Base-by-base conservation (phyloP, 805 yeast genomes). In the Suhomyces emberorum region DNA sequence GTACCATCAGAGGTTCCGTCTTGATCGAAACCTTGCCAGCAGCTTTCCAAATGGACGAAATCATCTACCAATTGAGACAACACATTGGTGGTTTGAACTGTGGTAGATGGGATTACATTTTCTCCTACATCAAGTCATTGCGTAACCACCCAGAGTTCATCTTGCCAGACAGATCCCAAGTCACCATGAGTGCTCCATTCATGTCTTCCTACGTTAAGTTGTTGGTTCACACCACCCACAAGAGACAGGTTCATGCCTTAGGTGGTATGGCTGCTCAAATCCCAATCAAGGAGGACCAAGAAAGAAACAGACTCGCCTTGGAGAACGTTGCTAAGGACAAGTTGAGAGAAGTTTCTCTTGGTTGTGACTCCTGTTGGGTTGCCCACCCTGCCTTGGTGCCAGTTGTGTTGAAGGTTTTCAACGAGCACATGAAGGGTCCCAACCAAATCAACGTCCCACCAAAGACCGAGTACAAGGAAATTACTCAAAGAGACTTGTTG, bases 241-340 rank as follows among this genome's bases (percentile, higher is more conserved):
- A 76, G 51, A 74, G 91, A 65, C 83, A 81, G 44, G 91, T 83
- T 28, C 89, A 83, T 55, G 91, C 91, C 14, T 81, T 84, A 79
- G 93, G 95, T 50, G 95, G 95, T 49, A 84, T 84, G 95, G 91
- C 93, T 46, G 91, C 91, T 4, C 85, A 83, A 48, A 82, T 84
- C 50, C 91, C 93, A 45, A 83, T 83, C 63, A 83, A 83, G 59
- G 70, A 76, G 46, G 88, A 84, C 52, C 66, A 72, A 22, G 75
- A 66, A 41, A 76, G 79, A 43, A 83, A 84, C 63, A 68, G 69
- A 31, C 63, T 67, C 32, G 91, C 89, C 7, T 74, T 84, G 79
- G 77, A 72, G 32, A 82, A 81, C 47, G 93, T 84, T 36, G 73
- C 76, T 46, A 76, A 72, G 57, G 95, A 84, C 62, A 84, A 84